These are phyloP conservation scores for Daldinia sp. DNA, from an alignment of 2,329 filamentous ascomycete species.

Conservation along the genomic window DNA sequence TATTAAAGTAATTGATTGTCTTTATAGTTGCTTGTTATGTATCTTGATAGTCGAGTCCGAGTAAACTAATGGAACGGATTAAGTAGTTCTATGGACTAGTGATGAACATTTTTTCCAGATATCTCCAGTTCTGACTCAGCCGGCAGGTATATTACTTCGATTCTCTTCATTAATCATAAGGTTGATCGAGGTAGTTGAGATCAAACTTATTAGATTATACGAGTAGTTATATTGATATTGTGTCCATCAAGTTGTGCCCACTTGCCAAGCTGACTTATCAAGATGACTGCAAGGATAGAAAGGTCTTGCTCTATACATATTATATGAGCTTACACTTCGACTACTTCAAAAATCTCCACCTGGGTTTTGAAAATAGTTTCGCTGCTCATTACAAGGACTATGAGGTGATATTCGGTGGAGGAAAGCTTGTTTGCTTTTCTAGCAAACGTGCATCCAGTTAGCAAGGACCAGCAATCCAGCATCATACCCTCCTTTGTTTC, in stretches of 20 bases:
- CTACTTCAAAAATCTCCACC: neutral
- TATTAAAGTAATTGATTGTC: neutral
- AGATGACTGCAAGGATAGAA: neutral
- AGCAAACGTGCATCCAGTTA: slow-evolving; percentile 1
- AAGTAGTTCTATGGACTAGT: neutral
- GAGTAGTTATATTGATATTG: neutral
- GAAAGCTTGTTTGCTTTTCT: neutral
- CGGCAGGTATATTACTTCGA: too few species aligned
- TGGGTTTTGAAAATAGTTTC: neutral
- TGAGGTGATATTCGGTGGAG: neutral
- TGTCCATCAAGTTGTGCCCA: neutral
- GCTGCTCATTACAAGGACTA: neutral
- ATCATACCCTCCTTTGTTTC: neutral
- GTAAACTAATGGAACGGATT: neutral
- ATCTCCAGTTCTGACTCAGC: neutral
- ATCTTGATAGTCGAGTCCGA: neutral
- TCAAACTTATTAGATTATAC: too few species aligned
- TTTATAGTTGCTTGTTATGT: neutral
- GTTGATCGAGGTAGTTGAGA: too few species aligned
- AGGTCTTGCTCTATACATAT: neutral
- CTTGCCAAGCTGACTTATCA: neutral
- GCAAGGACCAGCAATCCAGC: neutral
- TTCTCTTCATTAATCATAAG: too few species aligned
- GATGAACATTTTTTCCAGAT: neutral
- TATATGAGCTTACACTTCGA: neutral